Conservation (phyloP, 1,284 basidiomycete genomes). For the Ceratobasidium sp. region DNA sequence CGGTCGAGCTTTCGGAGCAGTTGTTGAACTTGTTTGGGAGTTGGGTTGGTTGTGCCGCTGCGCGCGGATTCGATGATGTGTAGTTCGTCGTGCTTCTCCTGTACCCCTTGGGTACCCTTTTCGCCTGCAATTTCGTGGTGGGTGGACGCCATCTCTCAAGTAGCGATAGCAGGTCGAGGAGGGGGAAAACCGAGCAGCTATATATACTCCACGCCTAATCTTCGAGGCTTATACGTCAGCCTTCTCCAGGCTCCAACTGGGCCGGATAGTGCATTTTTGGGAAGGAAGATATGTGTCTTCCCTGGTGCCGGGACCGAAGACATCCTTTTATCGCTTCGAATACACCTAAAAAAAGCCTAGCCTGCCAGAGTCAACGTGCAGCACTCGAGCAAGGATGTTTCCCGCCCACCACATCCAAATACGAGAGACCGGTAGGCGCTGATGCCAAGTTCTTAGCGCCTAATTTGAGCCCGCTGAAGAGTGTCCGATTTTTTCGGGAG, state of each 20-base stretch:
- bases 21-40: constrained; percentile 11
- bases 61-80: constrained; percentile 15
- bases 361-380: neutral
- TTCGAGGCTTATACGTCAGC: neutral
- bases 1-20: constrained; percentile 46
- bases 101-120: constrained; percentile 27
- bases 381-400: neutral
- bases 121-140: constrained; percentile 37
- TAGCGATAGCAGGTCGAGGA: neutral
- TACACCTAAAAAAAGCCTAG: constrained; percentile 5
- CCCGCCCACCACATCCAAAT: neutral
- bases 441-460: neutral
- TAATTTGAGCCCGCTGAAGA: neutral
- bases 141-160: constrained; percentile 3
- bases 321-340: neutral
- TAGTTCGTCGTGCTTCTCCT: constrained; percentile 13
- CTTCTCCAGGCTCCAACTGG: neutral
- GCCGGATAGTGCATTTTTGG: constrained; percentile 5
- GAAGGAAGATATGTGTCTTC: constrained; percentile 5
- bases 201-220: constrained; percentile 3
- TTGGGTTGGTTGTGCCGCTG: constrained; percentile 13
- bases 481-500: neutral
- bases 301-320: neutral
- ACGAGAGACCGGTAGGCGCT: neutral
- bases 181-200: neutral